These are phyloP conservation scores for Rhizopus delemar DNA, from an alignment of 371 early-diverging fungal species.

Conservation along the genomic window DNA sequence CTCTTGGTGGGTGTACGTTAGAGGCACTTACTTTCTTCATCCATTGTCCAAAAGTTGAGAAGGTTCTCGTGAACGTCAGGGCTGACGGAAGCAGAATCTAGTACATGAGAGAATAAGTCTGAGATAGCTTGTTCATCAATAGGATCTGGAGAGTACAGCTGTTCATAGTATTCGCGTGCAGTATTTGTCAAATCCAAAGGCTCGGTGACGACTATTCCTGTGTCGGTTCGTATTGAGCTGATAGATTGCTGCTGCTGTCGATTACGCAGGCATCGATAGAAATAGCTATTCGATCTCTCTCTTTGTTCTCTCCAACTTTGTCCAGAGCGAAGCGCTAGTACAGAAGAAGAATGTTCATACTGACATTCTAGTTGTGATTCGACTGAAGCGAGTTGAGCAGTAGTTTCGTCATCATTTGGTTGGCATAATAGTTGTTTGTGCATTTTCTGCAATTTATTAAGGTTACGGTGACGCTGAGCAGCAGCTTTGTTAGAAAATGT, in stretches of 20 bases:
- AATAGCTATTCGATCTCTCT: constrained; percentile 29
- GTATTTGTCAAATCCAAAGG: constrained; percentile 1
- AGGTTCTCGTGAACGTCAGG: not conserved
- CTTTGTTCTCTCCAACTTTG: constrained; percentile 36
- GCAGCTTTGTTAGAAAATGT: too few relatives aligned
- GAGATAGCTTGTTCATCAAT: not conserved
- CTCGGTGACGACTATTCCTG: not conserved
- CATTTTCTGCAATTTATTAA: too few relatives aligned
- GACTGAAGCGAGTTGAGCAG: constrained; percentile 29
- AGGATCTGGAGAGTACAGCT: constrained; percentile 10
- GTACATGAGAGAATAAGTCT: not conserved
- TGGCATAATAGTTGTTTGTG: too few relatives aligned
- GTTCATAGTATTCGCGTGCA: constrained; percentile 5
- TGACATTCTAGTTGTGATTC: not conserved
- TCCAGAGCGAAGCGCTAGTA: not conserved
- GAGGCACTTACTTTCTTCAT: not conserved
- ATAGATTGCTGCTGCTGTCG: constrained; percentile 18
- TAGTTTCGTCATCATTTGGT: constrained; percentile 36
- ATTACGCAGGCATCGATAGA: constrained; percentile 18
- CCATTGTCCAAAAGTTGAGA: not conserved
- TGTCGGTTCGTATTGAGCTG: constrained; percentile 3
- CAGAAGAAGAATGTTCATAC: not conserved
- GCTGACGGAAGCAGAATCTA: not conserved
- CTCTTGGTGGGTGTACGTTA: constrained; percentile 10
- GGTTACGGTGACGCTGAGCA: too few relatives aligned